Evolutionary conservation across 2,329 filamentous ascomycete genomes (phyloP).

Genomic region (Onygena corvina): DNA sequence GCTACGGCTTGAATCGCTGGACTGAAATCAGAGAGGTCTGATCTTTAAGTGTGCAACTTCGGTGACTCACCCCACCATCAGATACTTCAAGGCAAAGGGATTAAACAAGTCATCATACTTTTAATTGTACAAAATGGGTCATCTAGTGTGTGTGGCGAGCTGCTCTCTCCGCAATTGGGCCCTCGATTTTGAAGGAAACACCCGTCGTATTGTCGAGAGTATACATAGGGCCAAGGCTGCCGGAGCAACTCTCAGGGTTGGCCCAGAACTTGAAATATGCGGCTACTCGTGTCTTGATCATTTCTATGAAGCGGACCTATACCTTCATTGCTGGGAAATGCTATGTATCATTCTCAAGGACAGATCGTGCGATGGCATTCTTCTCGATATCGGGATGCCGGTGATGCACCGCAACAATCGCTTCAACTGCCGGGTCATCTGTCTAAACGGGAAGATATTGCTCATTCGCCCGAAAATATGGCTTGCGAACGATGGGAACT

Average conservation of each 20-base stretch:
- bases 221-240: constrained; percentile 47
- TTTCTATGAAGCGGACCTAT: constrained; percentile 33
- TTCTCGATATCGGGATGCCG: constrained; percentile 37
- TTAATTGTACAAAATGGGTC: too few relatives aligned
- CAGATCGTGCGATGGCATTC: constrained; percentile 48
- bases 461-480: constrained; percentile 55
- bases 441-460: constrained; percentile 53
- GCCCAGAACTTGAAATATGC: constrained; percentile 32
- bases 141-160: constrained; percentile 8
- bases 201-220: constrained; percentile 49
- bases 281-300: constrained; percentile 16
- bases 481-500: constrained; percentile 52
- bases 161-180: constrained; percentile 21
- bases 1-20: too few relatives aligned
- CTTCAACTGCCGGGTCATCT: constrained; percentile 54
- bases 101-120: too few relatives aligned
- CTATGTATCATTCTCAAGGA: constrained; percentile 48
- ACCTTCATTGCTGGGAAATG: constrained; percentile 49
- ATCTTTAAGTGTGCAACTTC: too few relatives aligned
- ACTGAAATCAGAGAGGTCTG: too few relatives aligned
- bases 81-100: too few relatives aligned
- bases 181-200: constrained; percentile 52
- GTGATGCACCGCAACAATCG: constrained; percentile 45
- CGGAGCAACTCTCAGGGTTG: constrained; percentile 48
- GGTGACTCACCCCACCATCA: too few relatives aligned